Base-by-base conservation (phyloP, 2,329 filamentous ascomycete species). In the Claviceps sorghi region DNA sequence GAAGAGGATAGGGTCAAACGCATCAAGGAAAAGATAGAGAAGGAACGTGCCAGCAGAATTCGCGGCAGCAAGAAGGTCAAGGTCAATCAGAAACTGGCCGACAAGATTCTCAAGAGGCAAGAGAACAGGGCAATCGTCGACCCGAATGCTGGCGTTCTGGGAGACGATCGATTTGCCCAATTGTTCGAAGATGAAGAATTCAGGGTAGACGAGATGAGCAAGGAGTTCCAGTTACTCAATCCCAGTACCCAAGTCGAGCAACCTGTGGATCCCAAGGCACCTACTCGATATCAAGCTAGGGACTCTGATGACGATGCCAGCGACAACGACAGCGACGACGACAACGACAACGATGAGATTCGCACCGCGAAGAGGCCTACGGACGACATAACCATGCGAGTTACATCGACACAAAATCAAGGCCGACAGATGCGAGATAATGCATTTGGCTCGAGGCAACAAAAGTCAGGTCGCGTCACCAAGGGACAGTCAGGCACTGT, bases 41-140 rank as follows among this genome's bases (percentile, higher is more conserved):
- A 96, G 71, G 90, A 97, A 69, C 82, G 93, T n/a, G 88, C 93
- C 63, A 94, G 84, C 65, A 80, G 93, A 59, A 97, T 98, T 62
- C 81, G 93, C 60, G 90, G 91, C 58, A 88, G 83, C 69, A 96
- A 95, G 74, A 96, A 95, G 76, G 85, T 94, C 73, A 97, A 96
- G 76, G 89, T 98, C 71, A 98, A 98, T 67, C 82, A 89, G 63
- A 84, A 79, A 58, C 68, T 86, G 57, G 86, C 86, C 55, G 84
- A 91, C 64, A 88, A 86, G 65, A 78, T 79, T 58, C 81, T 80
- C 72, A 78, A 80, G 64, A 77, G 77, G 57, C 79, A 80, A 61
- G 80, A 81, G 61, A 79, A 75, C 63, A 74, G 78, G 61, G 74
- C 73, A 36, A 71, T 73, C 53, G 72, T 79, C 50, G 80, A 83